These are phyloP conservation scores for Geranium brycei DNA, from an alignment of 345 rosid species.

Conservation along the genomic window DNA sequence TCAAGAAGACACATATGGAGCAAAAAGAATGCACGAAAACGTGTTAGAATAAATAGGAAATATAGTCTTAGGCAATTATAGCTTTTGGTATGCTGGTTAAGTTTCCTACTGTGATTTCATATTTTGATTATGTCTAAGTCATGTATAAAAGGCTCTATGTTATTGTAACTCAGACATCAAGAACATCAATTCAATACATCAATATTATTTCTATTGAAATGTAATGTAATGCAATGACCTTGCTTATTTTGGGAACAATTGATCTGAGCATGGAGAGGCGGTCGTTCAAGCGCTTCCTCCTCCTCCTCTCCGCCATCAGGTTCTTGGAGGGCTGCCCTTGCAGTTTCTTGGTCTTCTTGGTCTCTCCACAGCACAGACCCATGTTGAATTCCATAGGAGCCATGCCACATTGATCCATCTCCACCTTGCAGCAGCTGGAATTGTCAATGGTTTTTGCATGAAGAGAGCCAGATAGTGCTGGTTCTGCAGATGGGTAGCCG, in stretches of 20 bases:
- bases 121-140: no score
- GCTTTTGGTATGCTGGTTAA: no score
- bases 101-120: no score
- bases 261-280: slow-evolving; percentile 85
- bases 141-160: no score
- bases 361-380: slow-evolving; percentile 23
- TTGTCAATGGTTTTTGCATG: slow-evolving; percentile 20
- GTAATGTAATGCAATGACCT: slow-evolving; percentile 27
- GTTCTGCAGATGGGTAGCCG: slow-evolving; percentile 1
- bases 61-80: no score
- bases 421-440: slow-evolving; percentile 21
- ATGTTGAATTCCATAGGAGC: slow-evolving; percentile 16
- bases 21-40: no score
- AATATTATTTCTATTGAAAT: no score
- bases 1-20: no score
- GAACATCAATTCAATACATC: no score
- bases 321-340: slow-evolving; percentile 93
- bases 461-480: neutral
- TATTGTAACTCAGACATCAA: no score
- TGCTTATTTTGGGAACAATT: slow-evolving; percentile 88
- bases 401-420: slow-evolving; percentile 18
- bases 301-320: slow-evolving; percentile 77
- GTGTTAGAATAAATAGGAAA: no score
- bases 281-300: slow-evolving; percentile 73
- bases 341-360: slow-evolving; percentile 25